Evolutionary conservation across 2,329 filamentous ascomycete species (phyloP).

Genomic region (Eutypella sp.): DNA sequence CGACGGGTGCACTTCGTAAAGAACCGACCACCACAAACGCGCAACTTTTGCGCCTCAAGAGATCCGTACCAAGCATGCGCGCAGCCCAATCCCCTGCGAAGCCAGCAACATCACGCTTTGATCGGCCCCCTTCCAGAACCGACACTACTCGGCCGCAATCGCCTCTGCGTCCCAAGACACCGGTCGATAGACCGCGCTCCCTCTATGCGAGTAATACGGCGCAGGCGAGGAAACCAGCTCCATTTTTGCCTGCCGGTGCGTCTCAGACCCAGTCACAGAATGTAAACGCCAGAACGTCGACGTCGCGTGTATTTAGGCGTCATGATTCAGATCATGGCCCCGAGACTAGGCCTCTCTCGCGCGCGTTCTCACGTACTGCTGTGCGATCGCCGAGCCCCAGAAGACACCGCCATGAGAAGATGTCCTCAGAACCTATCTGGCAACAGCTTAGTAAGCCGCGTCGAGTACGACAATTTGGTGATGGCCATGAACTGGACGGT

Average conservation of each 20-base stretch:
- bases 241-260: slow-evolving; percentile 75
- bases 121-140: slow-evolving; percentile 56
- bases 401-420: slow-evolving; percentile 38
- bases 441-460: slow-evolving; percentile 71
- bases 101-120: slow-evolving; percentile 40
- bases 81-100: slow-evolving; percentile 48
- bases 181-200: slow-evolving; percentile 56
- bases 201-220: slow-evolving; percentile 46
- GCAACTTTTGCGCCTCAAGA: slow-evolving; percentile 60
- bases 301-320: slow-evolving; percentile 66
- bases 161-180: slow-evolving; percentile 62
- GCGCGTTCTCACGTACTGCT: slow-evolving; percentile 52
- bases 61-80: slow-evolving; percentile 58
- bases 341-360: slow-evolving; percentile 53
- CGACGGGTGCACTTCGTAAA: slow-evolving; percentile 47
- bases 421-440: slow-evolving; percentile 44
- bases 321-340: slow-evolving; percentile 72
- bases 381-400: slow-evolving; percentile 58
- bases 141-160: slow-evolving; percentile 48
- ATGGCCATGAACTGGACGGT: slow-evolving; percentile 84
- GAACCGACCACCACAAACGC: slow-evolving; percentile 62
- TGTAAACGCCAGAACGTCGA: slow-evolving; percentile 63
- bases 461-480: slow-evolving; percentile 71
- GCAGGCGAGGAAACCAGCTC: slow-evolving; percentile 55
- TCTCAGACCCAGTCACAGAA: slow-evolving; percentile 75